These are phyloP conservation scores for Phyllostachys edulis DNA, from an alignment of 176 grass and related monocot genomes.

Conservation along the genomic window DNA sequence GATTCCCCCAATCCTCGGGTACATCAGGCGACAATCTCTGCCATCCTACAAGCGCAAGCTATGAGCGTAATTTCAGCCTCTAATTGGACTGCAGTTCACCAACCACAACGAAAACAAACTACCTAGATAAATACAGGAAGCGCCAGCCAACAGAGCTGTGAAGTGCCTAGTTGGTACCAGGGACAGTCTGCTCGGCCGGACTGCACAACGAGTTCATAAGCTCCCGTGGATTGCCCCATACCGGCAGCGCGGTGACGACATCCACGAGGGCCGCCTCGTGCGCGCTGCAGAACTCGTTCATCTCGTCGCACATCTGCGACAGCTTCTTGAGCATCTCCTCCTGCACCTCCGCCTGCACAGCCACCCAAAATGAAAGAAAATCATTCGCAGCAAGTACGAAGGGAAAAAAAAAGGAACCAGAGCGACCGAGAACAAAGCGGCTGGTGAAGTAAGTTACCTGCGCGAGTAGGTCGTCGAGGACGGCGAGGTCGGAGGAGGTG, in stretches of 20 bases:
- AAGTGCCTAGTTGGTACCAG: slow-evolving; percentile 35
- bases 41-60: slow-evolving; percentile 18
- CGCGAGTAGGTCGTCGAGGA: slow-evolving; percentile 25
- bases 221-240: slow-evolving; percentile 46
- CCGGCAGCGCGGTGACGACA: slow-evolving; percentile 14
- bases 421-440: background rate
- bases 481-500: background rate
- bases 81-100: background rate
- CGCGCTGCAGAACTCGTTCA: background rate
- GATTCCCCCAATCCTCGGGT: background rate
- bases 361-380: background rate
- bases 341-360: slow-evolving; percentile 34
- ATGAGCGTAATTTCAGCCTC: background rate
- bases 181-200: background rate
- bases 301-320: slow-evolving; percentile 9
- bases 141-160: background rate
- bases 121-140: slow-evolving; percentile 20
- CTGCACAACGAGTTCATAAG: slow-evolving; percentile 18
- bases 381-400: background rate
- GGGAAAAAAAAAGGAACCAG: background rate
- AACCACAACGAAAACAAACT: slow-evolving; percentile 6
- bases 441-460: slow-evolving; percentile 22
- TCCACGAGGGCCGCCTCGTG: slow-evolving; percentile 40
- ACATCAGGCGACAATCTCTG: background rate
- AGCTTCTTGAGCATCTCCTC: background rate